phyloP scores from a whole-genome alignment of 805 yeast genomes.

The Blastobotrys terrestris region DNA sequence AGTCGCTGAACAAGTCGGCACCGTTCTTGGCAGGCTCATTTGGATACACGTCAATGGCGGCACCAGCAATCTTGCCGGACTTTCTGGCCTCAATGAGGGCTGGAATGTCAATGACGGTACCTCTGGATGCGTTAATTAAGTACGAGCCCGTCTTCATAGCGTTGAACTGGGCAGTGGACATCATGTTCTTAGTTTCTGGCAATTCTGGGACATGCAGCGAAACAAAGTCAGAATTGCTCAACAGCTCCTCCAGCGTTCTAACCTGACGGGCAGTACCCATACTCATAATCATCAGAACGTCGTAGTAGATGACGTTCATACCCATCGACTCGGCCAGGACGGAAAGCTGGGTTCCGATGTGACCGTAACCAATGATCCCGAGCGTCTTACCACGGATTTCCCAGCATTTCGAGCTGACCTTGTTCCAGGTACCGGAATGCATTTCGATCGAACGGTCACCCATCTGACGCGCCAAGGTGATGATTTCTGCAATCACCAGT shows the following conservation, averaged over 20 bases:
- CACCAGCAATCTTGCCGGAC: conserved; percentile 92
- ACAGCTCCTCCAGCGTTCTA: conserved; percentile 72
- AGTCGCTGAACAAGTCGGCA: conserved; percentile 63
- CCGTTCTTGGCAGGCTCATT: conserved; percentile 98
- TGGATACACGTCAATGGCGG: conserved; percentile 94
- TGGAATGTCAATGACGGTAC: conserved; percentile 94
- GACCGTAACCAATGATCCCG: conserved; percentile 97
- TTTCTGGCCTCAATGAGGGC: conserved; percentile 89
- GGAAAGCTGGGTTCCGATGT: conserved; percentile 94
- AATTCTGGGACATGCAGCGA: conserved; percentile 93
- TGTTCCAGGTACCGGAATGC: conserved; percentile 97
- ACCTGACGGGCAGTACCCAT: conserved; percentile 96
- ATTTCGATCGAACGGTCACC: conserved; percentile 95
- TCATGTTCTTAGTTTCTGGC: conserved; percentile 83
- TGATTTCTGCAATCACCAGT: conserved; percentile 90
- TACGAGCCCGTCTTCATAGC: conserved; percentile 97
- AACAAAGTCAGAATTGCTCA: conserved; percentile 78
- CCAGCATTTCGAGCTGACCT: conserved; percentile 93
- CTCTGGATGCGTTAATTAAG: conserved; percentile 93
- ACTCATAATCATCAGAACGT: conserved; percentile 87
- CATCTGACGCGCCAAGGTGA: conserved; percentile 88
- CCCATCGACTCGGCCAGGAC: conserved; percentile 98
- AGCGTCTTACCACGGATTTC: conserved; percentile 98
- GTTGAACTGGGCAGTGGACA: conserved; percentile 84
- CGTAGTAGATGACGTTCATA: conserved; percentile 92